Evolutionary conservation across 129 eudicot species (phyloP), one percentile per base, ranked within the genome.

Genomic region (Helichrysum umbraculigerum): DNA sequence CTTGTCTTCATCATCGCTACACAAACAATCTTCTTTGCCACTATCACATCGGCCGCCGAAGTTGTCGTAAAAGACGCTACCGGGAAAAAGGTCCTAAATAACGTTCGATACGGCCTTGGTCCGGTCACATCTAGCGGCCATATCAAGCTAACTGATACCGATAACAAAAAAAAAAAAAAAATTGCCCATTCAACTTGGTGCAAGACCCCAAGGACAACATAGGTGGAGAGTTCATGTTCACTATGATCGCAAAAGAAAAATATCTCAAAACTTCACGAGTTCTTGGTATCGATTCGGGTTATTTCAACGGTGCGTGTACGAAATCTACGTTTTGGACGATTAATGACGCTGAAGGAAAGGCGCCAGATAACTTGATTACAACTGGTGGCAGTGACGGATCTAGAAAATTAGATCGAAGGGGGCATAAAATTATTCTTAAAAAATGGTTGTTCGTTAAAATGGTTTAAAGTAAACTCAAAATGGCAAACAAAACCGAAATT

Each of bases 61-160:
- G 32, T 50, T 17, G 2, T 35, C 4, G 34, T 77, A 9, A 52
- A 68, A 0, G 81, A 77, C 37, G 6, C 52, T 30, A 32, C 51
- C 28, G 82, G 82, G 47, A n/a, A 70, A 14, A 70, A 71, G 39
- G 82, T 78, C 39, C 4, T 29, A 52, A 12, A 70, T 2, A 22
- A 61, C 19, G 71, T 15, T 50, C 65, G 35, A 39, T 70, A 70
- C 76, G 50, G 61, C 56, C 44, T 70, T 70, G 71, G 76, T 15
- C 76, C 76, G 20, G 76, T 61, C n/a, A 21, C n/a, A 2, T 60
- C 44, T 12, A 71, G 76, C 32, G 71, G 76, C 17, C 28, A 47
- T 25, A 42, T 78, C 54, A 78, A 78, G 28, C 28, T 78, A 78
- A 41, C 65, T 25, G 50, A 70, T 63, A 70, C 39, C 3, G 70